Evolutionary conservation across 2,329 filamentous ascomycete species (phyloP).

Genomic region (Pochonia chlamydosporia): DNA sequence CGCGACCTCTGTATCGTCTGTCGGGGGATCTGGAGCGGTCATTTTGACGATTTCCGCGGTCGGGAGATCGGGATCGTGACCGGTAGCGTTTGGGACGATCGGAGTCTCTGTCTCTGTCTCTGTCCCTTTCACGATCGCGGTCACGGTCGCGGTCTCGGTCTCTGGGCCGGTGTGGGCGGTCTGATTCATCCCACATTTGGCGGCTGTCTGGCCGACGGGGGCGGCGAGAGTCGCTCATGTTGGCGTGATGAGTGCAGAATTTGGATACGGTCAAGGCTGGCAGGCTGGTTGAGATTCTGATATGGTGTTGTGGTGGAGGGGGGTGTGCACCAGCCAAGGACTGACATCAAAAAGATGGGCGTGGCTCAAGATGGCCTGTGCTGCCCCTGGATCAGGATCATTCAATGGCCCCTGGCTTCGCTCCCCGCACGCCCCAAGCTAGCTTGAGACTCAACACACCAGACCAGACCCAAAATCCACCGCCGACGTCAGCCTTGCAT

Average conservation of each 20-base stretch:
- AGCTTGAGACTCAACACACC: not conserved
- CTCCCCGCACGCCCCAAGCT: constrained; percentile 14
- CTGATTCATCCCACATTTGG: constrained; percentile 55
- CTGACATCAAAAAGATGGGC: too few relatives aligned
- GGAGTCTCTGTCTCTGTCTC: constrained; percentile 24
- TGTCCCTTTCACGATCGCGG: constrained; percentile 19
- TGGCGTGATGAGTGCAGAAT: not conserved
- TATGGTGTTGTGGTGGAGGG: too few relatives aligned
- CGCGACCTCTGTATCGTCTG: constrained; percentile 9
- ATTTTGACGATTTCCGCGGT: constrained; percentile 27
- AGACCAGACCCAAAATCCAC: not conserved
- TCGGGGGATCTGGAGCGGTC: constrained; percentile 19
- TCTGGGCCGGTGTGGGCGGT: constrained; percentile 27
- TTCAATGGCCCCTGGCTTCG: not conserved
- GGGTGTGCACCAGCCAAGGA: too few relatives aligned
- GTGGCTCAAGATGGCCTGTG: too few relatives aligned
- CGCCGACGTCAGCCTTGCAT: constrained; percentile 19
- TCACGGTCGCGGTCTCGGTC: constrained; percentile 22
- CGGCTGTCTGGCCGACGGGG: constrained; percentile 43
- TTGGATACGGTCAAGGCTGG: too few relatives aligned
- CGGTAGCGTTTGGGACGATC: constrained; percentile 27
- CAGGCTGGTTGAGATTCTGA: too few relatives aligned
- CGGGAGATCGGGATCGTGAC: constrained; percentile 16
- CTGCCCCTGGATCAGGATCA: not conserved
- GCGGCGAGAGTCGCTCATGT: constrained; percentile 27